Percentiles rank a stretch among this genome's conserved stretches.
Conservation (phyloP, 345 rosid species). For the Tarenaya hassleriana region DNA sequence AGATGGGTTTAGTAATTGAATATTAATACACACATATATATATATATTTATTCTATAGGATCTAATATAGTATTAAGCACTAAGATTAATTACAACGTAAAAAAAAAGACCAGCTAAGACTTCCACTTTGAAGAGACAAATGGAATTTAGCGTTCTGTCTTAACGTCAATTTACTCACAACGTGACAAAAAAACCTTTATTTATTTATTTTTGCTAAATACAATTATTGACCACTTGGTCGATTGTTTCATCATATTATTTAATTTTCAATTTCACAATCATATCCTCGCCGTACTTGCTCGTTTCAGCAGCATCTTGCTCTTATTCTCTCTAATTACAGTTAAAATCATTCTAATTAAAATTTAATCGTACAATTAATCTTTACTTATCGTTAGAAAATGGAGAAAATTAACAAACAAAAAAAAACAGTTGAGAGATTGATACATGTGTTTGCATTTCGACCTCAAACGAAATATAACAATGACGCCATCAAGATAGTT, state of each 20-base stretch:
- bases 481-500: too few species aligned
- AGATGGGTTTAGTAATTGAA: too few species aligned
- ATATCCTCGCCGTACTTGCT: constrained; percentile 31
- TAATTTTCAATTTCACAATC: constrained; percentile 23
- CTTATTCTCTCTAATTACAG: too few species aligned
- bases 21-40: neutral
- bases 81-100: constrained; percentile 7
- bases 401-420: too few species aligned
- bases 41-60: neutral
- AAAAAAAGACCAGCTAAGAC: constrained; percentile 28
- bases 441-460: too few species aligned
- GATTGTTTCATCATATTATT: constrained; percentile 28
- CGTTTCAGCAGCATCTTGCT: constrained; percentile 22
- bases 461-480: too few species aligned
- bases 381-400: too few species aligned
- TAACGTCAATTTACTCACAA: constrained; percentile 22
- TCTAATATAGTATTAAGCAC: constrained; percentile 8
- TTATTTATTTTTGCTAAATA: too few species aligned
- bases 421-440: too few species aligned
- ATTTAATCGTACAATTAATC: too few species aligned
- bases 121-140: constrained; percentile 27
- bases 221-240: constrained; percentile 27
- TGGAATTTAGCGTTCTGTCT: constrained; percentile 30
- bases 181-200: constrained; percentile 26
- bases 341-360: too few species aligned